Base-by-base conservation (phyloP, 495 filamentous ascomycete genomes). In the Bathelium albidoporum region DNA sequence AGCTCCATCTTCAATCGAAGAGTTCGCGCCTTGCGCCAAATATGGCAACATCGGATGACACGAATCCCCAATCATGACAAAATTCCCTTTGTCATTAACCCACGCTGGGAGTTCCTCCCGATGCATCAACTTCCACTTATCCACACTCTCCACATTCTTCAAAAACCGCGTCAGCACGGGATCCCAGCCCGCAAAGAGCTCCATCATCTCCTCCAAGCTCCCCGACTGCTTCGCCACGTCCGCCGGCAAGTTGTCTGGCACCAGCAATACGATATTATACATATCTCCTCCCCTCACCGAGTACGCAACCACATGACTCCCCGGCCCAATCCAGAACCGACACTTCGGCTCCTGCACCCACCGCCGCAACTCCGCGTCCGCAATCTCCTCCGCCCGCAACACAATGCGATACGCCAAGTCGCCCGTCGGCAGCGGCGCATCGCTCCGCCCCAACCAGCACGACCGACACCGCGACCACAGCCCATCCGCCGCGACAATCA, bases 311-410 rank as follows among this genome's bases (percentile, higher is more conserved):
- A 78, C 84, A 71, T 89, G 85, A 10, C 81, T 76, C 16, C 78
- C 76, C 0, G 86, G 85, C 0, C 88, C 87, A 31, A 89, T 69
- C 88, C 88, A 91, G 67, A 89, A 86, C 64, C 88, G 80, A 16
- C 89, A 85, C 18, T 80, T 79, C 0, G 85, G 81, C 22, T 83
- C 73, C 7, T 69, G 59, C 0, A 85, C 76, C 65, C 80, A 73
- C 39, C 75, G 52, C 69, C 72, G 62, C 71, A 86, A 58, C 59
- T 78, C 73, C n/a, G 77, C 72, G 75, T 81, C 77, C n/a, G 60
- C 22, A 68, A 83, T 79, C 63, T 85, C 79, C 52, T 80, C 76
- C 32, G 81, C 78, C 2, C 74, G 77, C 26, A 89, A 66, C 31
- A 89, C 70, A 5, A 89, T 65, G 22, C 87, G 75, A 68, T 88